Evolutionary conservation across 495 filamentous ascomycete genomes (phyloP).

Genomic region (Coniosporium apollinis): DNA sequence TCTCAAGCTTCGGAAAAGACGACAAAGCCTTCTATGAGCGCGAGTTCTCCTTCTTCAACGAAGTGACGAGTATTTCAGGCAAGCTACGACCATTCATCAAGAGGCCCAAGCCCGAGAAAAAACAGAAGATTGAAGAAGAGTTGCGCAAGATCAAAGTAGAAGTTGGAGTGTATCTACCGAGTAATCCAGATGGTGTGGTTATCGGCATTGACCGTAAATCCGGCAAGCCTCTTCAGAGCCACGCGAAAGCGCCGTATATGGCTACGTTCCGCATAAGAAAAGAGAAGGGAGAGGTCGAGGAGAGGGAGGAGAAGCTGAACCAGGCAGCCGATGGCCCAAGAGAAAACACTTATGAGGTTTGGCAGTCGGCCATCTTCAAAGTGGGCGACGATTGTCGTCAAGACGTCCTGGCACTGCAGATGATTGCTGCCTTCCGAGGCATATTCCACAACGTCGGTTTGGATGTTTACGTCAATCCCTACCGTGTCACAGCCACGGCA

Average conservation of each 20-base stretch:
- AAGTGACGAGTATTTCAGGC: slow-evolving; percentile 87
- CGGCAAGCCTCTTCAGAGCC: slow-evolving; percentile 89
- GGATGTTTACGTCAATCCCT: slow-evolving; percentile 93
- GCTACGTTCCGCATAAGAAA: slow-evolving; percentile 95
- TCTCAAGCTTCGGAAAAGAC: slow-evolving; percentile 57
- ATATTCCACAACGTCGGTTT: slow-evolving; percentile 90
- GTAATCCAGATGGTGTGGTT: slow-evolving; percentile 91
- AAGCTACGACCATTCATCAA: slow-evolving; percentile 91
- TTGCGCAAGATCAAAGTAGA: slow-evolving; percentile 91
- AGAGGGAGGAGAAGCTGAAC: slow-evolving; percentile 24
- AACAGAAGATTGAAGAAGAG: slow-evolving; percentile 97
- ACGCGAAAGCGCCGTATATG: slow-evolving; percentile 98
- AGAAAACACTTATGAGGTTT: slow-evolving; percentile 56
- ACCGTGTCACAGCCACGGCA: slow-evolving; percentile 94
- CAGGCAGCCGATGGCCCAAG: slow-evolving; percentile 10
- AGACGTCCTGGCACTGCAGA: slow-evolving; percentile 89
- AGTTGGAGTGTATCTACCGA: slow-evolving; percentile 90
- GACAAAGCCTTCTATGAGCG: slow-evolving; percentile 83
- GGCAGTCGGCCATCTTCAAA: slow-evolving; percentile 99
- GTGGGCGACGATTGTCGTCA: slow-evolving; percentile 97
- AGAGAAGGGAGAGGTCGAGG: slow-evolving; percentile 36
- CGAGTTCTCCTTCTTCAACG: slow-evolving; percentile 95
- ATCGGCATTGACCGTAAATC: slow-evolving; percentile 96
- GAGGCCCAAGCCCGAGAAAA: slow-evolving; percentile 87
- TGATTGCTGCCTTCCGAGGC: slow-evolving; percentile 92